These are phyloP conservation scores for Pleurotus eryngii DNA, from an alignment of 768 basidiomycete genomes.

Conservation along the genomic window DNA sequence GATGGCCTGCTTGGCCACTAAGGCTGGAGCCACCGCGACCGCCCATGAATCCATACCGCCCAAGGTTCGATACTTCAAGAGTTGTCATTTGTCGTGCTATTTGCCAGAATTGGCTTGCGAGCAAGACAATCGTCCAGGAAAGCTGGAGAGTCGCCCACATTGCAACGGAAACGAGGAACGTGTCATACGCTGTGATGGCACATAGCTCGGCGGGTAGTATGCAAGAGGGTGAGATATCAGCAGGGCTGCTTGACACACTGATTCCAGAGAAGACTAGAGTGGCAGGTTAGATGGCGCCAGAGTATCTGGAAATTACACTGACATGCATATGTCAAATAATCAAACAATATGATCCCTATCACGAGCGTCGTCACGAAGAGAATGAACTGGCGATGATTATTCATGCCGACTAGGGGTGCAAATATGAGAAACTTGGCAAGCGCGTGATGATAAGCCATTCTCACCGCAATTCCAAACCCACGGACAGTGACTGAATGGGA, in stretches of 20 bases:
- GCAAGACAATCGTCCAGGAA: slow-evolving; percentile 89
- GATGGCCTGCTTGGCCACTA: slow-evolving; percentile 74
- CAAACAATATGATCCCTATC: slow-evolving; percentile 73
- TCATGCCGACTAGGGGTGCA: slow-evolving; percentile 65
- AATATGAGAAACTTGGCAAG: not conserved
- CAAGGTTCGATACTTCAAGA: slow-evolving; percentile 91
- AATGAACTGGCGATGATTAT: slow-evolving; percentile 95
- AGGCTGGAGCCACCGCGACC: slow-evolving; percentile 74
- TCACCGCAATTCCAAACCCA: slow-evolving; percentile 99
- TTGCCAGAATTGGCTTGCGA: slow-evolving; percentile 88
- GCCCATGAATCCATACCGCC: slow-evolving; percentile 96
- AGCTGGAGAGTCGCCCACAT: slow-evolving; percentile 91
- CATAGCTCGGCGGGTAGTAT: slow-evolving; percentile 70
- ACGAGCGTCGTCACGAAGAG: slow-evolving; percentile 90
- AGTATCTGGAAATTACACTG: slow-evolving; percentile 26
- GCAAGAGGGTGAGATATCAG: slow-evolving; percentile 56
- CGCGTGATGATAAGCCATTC: slow-evolving; percentile 20
- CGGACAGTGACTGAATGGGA: slow-evolving; percentile 76
- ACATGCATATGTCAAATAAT: slow-evolving; percentile 84
- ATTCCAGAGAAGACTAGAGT: slow-evolving; percentile 53
- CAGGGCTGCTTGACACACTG: slow-evolving; percentile 31
- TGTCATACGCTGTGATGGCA: slow-evolving; percentile 63
- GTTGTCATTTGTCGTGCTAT: slow-evolving; percentile 94
- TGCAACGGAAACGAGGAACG: slow-evolving; percentile 81
- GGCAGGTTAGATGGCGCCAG: not conserved